A percentile compares a stretch with the other conserved stretches of the same genome.
These are phyloP conservation scores for Talaromyces verruculosus DNA, from an alignment of 2,329 filamentous ascomycete genomes.

Conservation along the genomic window DNA sequence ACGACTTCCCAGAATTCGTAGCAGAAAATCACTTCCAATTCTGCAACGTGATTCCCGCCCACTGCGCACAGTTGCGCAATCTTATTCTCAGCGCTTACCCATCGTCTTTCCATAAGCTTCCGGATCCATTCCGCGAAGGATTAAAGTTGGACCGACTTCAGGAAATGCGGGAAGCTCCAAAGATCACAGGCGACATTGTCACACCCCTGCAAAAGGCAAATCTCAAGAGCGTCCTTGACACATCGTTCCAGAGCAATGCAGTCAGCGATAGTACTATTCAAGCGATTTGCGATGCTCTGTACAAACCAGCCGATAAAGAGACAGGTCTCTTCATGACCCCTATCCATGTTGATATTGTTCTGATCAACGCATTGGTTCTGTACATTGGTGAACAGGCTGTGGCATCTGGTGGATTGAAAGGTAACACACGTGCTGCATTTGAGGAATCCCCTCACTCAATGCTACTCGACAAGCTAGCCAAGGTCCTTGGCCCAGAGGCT, in stretches of 20 bases:
- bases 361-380: constrained; percentile 80
- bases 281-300: constrained; percentile 72
- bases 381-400: constrained; percentile 76
- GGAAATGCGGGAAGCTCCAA: constrained; percentile 68
- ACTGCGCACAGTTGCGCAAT: constrained; percentile 85
- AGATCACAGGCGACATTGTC: constrained; percentile 63
- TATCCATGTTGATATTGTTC: constrained; percentile 65
- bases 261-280: constrained; percentile 69
- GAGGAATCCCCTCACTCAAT: constrained; percentile 67
- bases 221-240: constrained; percentile 57
- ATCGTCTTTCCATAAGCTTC: constrained; percentile 66
- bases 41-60: constrained; percentile 75
- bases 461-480: constrained; percentile 72
- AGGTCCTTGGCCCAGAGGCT: constrained; percentile 71
- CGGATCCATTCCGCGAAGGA: constrained; percentile 70
- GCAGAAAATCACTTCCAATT: constrained; percentile 82
- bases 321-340: constrained; percentile 66
- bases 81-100: constrained; percentile 80
- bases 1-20: constrained; percentile 92
- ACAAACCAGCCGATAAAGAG: constrained; percentile 57
- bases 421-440: constrained; percentile 60
- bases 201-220: constrained; percentile 49
- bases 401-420: constrained; percentile 57
- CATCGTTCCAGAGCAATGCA: constrained; percentile 56
- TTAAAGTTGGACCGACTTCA: constrained; percentile 75